A percentile compares a stretch with the other conserved stretches of the same genome.
Conservation (phyloP, 176 grass and related monocot genomes). For the Ampelocalamus luodianensis region DNA sequence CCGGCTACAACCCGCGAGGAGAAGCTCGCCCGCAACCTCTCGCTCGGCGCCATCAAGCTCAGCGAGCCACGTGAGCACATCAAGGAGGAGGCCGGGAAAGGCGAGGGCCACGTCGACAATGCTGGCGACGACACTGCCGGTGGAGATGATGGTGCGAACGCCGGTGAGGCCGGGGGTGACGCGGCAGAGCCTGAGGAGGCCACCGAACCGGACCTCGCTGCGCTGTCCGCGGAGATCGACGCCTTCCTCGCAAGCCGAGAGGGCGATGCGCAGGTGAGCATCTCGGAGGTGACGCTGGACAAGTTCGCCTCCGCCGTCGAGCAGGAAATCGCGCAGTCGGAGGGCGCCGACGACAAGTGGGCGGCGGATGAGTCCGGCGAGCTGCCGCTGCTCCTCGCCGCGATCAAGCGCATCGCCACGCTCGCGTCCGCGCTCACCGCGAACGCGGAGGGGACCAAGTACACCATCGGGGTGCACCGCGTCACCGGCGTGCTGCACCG, state of each 20-base stretch:
- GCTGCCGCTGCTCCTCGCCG: slow-evolving; percentile 53
- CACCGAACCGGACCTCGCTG: slow-evolving; percentile 44
- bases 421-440: slow-evolving; percentile 43
- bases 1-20: slow-evolving; percentile 61
- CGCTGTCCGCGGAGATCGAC: slow-evolving; percentile 70
- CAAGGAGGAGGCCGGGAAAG: slow-evolving; percentile 43
- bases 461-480: slow-evolving; percentile 55
- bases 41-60: slow-evolving; percentile 65
- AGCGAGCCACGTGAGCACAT: not conserved
- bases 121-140: not conserved
- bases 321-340: slow-evolving; percentile 62
- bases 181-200: slow-evolving; percentile 7
- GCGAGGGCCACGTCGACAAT: not conserved
- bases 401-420: slow-evolving; percentile 52
- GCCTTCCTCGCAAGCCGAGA: slow-evolving; percentile 51
- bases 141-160: not conserved
- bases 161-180: not conserved
- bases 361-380: not conserved
- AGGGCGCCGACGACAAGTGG: slow-evolving; percentile 67
- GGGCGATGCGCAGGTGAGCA: slow-evolving; percentile 30
- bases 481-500: slow-evolving; percentile 70
- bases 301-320: slow-evolving; percentile 70
- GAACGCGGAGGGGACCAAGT: slow-evolving; percentile 20
- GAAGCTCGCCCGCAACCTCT: slow-evolving; percentile 87
- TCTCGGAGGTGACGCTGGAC: slow-evolving; percentile 64